Conservation (phyloP, 2,329 filamentous ascomycete genomes). For the Epichloe brachyelytri region DNA sequence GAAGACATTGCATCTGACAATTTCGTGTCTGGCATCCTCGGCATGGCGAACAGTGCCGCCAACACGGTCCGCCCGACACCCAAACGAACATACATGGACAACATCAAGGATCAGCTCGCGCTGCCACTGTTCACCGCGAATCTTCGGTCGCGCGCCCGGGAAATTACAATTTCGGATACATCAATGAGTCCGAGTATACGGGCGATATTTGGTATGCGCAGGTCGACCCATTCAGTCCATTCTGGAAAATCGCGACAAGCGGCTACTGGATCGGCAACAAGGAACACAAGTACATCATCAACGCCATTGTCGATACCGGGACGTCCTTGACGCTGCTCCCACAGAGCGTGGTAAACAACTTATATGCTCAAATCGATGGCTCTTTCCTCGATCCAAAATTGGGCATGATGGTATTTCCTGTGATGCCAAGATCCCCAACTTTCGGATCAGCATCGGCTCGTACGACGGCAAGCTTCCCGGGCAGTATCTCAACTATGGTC, state of each 20-base stretch:
- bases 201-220: constrained; percentile 42
- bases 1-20: constrained; percentile 20
- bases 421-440: constrained; percentile 32
- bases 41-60: constrained; percentile 18
- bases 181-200: constrained; percentile 43
- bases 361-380: constrained; percentile 45
- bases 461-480: constrained; percentile 24
- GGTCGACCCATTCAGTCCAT: constrained; percentile 39
- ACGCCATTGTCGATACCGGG: constrained; percentile 56
- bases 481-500: constrained; percentile 25
- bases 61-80: constrained; percentile 21
- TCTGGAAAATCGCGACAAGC: constrained; percentile 47
- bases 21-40: constrained; percentile 24
- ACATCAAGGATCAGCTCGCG: constrained; percentile 16
- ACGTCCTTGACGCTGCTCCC: constrained; percentile 53
- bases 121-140: constrained; percentile 26
- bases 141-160: constrained; percentile 19
- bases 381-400: constrained; percentile 29
- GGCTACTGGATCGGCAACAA: constrained; percentile 39
- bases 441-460: constrained; percentile 20
- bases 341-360: constrained; percentile 36
- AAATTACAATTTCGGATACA: constrained; percentile 31
- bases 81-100: constrained; percentile 24
- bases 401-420: constrained; percentile 49
- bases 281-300: constrained; percentile 9